Conservation (phyloP, 139 green algal species). For the Tetratostichococcus sp. region DNA sequence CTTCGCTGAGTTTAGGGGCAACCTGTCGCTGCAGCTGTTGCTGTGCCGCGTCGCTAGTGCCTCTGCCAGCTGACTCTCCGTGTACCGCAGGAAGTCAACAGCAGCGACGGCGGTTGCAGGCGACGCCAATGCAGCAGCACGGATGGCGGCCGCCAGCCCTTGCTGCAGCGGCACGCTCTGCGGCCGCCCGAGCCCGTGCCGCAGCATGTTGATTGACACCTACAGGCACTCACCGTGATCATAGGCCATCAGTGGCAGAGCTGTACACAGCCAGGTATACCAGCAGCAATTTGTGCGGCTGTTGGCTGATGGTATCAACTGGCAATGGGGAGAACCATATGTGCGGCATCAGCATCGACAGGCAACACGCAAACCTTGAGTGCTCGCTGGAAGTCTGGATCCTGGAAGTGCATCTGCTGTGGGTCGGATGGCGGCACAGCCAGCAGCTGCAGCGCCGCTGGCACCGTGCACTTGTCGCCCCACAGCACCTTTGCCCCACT, state of each 20-base stretch:
- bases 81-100: neutral
- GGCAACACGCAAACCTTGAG: neutral
- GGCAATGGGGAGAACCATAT: no score
- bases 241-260: no score
- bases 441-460: conserved; percentile 12
- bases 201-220: neutral
- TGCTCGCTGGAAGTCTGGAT: neutral
- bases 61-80: neutral
- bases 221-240: no score
- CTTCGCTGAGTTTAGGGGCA: no score
- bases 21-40: no score
- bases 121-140: no score
- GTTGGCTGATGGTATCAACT: no score
- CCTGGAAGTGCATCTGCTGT: neutral
- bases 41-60: neutral
- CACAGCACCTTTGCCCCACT: conserved; percentile 7
- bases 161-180: neutral
- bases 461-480: conserved; percentile 3
- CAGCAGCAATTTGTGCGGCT: no score
- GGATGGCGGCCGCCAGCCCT: neutral
- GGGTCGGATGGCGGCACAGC: neutral
- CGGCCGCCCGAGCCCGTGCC: neutral
- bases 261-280: no score
- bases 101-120: neutral
- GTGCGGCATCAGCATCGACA: no score